A percentile compares a stretch with the other conserved stretches of the same genome.
phyloP scores from a whole-genome alignment of 225 moss, liverwort and hornwort genomes.

The Lunularia cruciata region DNA sequence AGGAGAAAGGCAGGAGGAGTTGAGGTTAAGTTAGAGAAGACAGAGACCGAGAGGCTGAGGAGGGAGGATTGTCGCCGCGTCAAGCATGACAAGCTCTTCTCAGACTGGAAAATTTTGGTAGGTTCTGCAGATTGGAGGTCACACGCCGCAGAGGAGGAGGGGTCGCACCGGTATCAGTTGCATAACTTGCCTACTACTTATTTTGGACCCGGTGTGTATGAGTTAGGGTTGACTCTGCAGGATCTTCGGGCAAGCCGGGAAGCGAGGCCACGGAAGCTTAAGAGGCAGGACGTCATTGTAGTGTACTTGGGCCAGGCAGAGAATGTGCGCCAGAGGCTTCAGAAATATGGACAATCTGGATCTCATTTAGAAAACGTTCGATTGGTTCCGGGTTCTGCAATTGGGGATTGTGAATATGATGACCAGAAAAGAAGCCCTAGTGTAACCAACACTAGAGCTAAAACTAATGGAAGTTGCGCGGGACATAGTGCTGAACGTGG shows the following conservation, averaged over 20 bases:
- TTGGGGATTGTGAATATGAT: constrained; percentile 23
- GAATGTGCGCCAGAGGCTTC: constrained; percentile 72
- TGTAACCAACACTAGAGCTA: neutral
- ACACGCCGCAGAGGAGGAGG: constrained; percentile 69
- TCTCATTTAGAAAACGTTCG: constrained; percentile 83
- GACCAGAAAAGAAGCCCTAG: constrained; percentile 18
- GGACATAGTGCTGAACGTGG: constrained; percentile 39
- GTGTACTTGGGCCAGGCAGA: constrained; percentile 88
- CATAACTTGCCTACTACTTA: constrained; percentile 70
- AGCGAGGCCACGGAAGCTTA: constrained; percentile 35
- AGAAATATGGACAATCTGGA: constrained; percentile 86
- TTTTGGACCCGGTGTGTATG: constrained; percentile 74
- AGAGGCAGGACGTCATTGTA: constrained; percentile 65
- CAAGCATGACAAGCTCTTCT: constrained; percentile 90
- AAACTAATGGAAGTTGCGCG: neutral
- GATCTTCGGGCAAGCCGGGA: constrained; percentile 22
- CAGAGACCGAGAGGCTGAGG: constrained; percentile 48
- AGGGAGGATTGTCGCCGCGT: constrained; percentile 80
- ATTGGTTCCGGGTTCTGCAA: constrained; percentile 15
- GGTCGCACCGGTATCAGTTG: constrained; percentile 59
- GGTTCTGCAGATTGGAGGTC: constrained; percentile 88
- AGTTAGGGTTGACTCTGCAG: constrained; percentile 73
- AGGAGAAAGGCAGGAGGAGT: constrained; percentile 17
- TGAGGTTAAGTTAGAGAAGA: constrained; percentile 14
- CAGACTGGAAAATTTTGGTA: constrained; percentile 89